A percentile compares a stretch with the other conserved stretches of the same genome.
Conservation (phyloP, 148 eudicot genomes). For the Tetragonia tetragonoides region DNA sequence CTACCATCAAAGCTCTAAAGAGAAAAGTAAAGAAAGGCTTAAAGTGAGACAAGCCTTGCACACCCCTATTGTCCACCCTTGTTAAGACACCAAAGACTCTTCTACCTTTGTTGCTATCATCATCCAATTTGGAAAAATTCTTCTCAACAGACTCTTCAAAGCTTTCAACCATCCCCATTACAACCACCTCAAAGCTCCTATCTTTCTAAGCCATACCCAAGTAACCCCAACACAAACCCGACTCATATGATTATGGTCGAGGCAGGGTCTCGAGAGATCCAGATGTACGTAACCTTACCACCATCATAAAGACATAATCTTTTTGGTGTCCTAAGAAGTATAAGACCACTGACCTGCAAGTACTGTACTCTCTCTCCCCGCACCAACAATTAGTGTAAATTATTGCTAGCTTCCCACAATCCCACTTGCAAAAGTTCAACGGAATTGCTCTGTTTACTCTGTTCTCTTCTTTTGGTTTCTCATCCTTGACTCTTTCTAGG, state of each 20-base stretch:
- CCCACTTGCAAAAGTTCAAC: not conserved
- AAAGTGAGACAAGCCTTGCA: not conserved
- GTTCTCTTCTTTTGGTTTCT: not conserved
- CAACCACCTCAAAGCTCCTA: not conserved
- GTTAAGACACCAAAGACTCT: not conserved
- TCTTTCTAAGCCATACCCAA: not conserved
- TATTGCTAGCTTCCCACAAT: not conserved
- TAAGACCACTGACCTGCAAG: not conserved
- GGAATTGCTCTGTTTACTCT: constrained; percentile 5
- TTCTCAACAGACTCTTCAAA: not conserved
- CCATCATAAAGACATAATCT: not conserved
- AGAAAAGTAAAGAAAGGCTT: too few relatives aligned
- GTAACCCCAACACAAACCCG: not conserved
- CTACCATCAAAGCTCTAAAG: too few relatives aligned
- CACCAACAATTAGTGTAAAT: not conserved
- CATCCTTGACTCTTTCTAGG: not conserved
- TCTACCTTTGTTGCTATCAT: not conserved
- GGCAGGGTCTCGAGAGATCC: not conserved
- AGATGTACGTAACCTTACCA: not conserved
- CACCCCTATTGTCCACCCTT: not conserved
- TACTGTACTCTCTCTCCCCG: not conserved
- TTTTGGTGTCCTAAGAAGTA: not conserved
- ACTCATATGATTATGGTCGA: not conserved
- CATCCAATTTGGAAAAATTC: not conserved
- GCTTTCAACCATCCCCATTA: not conserved